Base-by-base conservation (phyloP, 139 green algal genomes). In the Volvox africanus region DNA sequence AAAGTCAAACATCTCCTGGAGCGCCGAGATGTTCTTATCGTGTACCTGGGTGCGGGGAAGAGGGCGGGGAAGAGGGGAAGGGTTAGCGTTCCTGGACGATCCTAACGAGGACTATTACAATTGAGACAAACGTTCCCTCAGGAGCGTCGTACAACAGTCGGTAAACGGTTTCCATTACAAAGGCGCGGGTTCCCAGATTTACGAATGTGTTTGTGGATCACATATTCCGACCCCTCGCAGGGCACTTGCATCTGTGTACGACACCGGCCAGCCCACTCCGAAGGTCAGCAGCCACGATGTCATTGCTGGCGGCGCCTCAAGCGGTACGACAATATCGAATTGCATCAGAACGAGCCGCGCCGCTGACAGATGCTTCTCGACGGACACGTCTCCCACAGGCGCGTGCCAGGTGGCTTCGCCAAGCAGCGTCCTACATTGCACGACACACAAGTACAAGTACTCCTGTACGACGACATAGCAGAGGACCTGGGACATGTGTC, bases 321-420 rank as follows among this genome's bases (percentile, higher is more conserved):
- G 84, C 37, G 84, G 84, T 30, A 89, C n/a, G 18, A 89, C 84
- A n/a, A 89, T 32, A 50, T 89, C 84, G 44, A 26, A 73, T 44
- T 82, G 69, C 84, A 82, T 30, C 84, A 89, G 84, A 13, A 89
- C 84, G 18, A 89, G 84, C 17, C 37, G 69, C 26, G 69, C 84
- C 5, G 84, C 84, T 2, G 36, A 1, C 36, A 82, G 69, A 65
- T 88, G 82, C 0, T 61, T 0, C 19, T 19, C 2, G 22, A 36
- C 36, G 0, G 18, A 71, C 21, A 89, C 11, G 84, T 1, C 2
- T n/a, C 84, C 69, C 37, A 89, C 84, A 3, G 28, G 84, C n/a
- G 37, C 84, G 30, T 89, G 84, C 84, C 84, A 89, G 19, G 19
- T 30, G 13, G 84, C 84, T 50, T 89, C 84, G 24, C 84, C 84